Base-by-base conservation (phyloP, 2,329 filamentous ascomycete species). In the Setomelanomma holmii region DNA sequence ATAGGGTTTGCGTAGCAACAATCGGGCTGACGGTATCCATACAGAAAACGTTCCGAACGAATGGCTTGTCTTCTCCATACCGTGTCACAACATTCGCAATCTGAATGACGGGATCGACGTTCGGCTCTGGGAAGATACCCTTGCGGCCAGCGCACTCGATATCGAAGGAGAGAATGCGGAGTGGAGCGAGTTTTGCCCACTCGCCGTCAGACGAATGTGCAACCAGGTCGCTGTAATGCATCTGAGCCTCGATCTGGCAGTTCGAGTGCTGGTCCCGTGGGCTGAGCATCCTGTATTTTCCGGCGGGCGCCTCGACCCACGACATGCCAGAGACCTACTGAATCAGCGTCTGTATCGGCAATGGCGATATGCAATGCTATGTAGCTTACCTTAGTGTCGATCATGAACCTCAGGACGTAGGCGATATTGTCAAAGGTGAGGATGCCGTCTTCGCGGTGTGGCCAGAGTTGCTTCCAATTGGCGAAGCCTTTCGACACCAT, bases 141-240 rank as follows among this genome's bases (percentile, higher is more conserved):
- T 99, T 98, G 64, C 96, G 89, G 45, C 95, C 95, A 64, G 95
- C 95, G 75, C 95, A 99, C 76, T 99, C 95, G 64, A 99, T 99
- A 84, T 99, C 95, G 69, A 99, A 98, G 4, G 95, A 98, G 40
- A 99, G 78, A 40, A 96, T 89, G 55, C 95, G 87, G 3, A 99
- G 80, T 0, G 95, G 95, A 0, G 96, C 95, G 88, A 98, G 97
- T 77, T 97, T 99, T 22, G 91, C 91, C 92, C 93, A 99, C 71
- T 98, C 93, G 16, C 93, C 93, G 61, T 95, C 89, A 2, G 93
- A 87, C 42, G 90, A 86, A 74, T 98, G 93, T 8, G 95, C 87
- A 57, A 97, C 87, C 7, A 99, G 80, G 66, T 98, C 88, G 52
- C 81, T 80, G 68, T 96, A 96, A 72, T 89, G 87, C 49, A 96